Base-by-base conservation (phyloP, 139 green algal species). In the Diplosphaera chodatii region DNA sequence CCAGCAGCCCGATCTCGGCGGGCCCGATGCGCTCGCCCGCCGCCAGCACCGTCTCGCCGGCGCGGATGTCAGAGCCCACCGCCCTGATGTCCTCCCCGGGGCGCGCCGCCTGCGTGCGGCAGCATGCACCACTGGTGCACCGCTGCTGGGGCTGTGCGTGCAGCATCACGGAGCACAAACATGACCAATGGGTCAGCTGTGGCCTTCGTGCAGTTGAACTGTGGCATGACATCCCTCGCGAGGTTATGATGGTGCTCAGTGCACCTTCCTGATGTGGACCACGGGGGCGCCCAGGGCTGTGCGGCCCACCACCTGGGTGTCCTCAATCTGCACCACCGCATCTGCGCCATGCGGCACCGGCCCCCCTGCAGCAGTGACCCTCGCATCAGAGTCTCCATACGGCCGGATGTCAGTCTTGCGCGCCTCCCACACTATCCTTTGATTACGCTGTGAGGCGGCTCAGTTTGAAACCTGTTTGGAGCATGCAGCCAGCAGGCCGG, bases 1-100 rank as follows among this genome's bases (percentile, higher is more conserved):
- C 94, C 28, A 97, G 78, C 55, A 98, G 87, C 34, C 92, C 95
- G 5, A 98, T 78, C 75, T 98, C 94, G 1, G 90, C 84, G 0
- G 89, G 68, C 0, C 81, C 88, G 4, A 98, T 76, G 8, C 73
- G 71, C 31, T 93, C 80, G 0, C 94, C 94, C 0, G 78, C 71
- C 8, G 67, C 3, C 73, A 98, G 80, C 15, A 97, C 84, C 21
- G 77, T 41, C 33, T 89, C 78, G 0, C 89, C 91, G 3, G 40
- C 56, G 77, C 77, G 69, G 55, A 97, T 92, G 79, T 97, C 92
- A 3, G 77, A 91, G 21, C 91, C 92, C 1, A 95, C 74, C 20
- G 85, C 73, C 29, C 86, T 71, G 56, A 96, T 88, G 74, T 94
- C 91, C 56, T 89, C 70, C 6, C 85, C 84, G 0, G 82, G 16